Evolutionary conservation across 441 rosid genomes (phyloP).

Genomic region (Breynia disticha): DNA sequence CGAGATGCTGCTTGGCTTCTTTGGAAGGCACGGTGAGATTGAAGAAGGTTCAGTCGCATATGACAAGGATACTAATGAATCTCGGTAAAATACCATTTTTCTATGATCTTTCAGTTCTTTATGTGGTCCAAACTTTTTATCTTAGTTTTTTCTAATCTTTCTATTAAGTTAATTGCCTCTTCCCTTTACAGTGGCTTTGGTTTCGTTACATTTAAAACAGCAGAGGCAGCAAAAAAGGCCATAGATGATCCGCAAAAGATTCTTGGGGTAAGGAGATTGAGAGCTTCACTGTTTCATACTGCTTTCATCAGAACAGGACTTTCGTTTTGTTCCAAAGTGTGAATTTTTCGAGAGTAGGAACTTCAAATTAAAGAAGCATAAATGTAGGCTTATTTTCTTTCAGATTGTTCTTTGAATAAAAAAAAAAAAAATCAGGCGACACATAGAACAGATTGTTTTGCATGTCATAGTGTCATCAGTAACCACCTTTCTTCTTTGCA

Average conservation of each 20-base stretch:
- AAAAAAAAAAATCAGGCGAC: no score
- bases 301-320: not conserved
- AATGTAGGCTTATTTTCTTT: no score
- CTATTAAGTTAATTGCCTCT: slow-evolving; percentile 7
- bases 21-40: slow-evolving; percentile 47
- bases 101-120: not conserved
- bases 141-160: not conserved
- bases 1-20: slow-evolving; percentile 39
- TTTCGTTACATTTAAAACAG: slow-evolving; percentile 51
- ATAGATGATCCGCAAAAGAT: slow-evolving; percentile 46
- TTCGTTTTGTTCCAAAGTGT: not conserved
- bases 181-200: slow-evolving; percentile 48
- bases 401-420: no score
- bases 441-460: no score
- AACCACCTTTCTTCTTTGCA: no score
- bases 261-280: slow-evolving; percentile 33
- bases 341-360: not conserved
- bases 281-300: not conserved
- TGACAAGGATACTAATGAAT: slow-evolving; percentile 54
- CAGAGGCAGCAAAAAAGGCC: slow-evolving; percentile 51
- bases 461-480: no score
- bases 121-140: not conserved
- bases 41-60: slow-evolving; percentile 65
- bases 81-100: slow-evolving; percentile 25
- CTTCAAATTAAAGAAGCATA: no score